A percentile compares a stretch with the other conserved stretches of the same genome.
These are phyloP conservation scores for Ormosia emarginata DNA, from an alignment of 306 rosid species.

Conservation along the genomic window DNA sequence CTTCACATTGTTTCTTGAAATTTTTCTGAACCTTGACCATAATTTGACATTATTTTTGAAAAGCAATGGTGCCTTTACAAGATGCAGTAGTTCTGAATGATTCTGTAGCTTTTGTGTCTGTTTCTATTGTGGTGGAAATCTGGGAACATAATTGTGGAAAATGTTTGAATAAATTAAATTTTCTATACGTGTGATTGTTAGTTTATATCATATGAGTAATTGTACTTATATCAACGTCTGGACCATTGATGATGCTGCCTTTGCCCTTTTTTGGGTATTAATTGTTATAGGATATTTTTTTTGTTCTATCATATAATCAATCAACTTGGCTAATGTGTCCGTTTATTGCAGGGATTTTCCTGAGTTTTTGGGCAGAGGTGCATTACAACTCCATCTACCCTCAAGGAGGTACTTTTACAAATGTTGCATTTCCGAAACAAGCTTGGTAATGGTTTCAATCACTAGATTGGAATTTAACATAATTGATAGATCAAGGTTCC, in stretches of 20 bases:
- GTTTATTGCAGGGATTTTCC: slow-evolving; percentile 56
- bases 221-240: not conserved
- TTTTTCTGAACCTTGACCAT: not conserved
- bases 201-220: not conserved
- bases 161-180: not conserved
- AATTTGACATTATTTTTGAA: not conserved
- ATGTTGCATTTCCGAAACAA: not conserved
- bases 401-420: slow-evolving; percentile 58
- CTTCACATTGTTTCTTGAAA: not conserved
- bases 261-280: not conserved
- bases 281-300: not conserved
- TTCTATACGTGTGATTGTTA: not conserved
- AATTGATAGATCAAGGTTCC: not conserved
- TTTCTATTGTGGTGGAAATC: not conserved
- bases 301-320: not conserved
- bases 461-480: not conserved
- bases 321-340: not conserved
- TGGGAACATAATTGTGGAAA: not conserved
- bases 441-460: not conserved
- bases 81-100: not conserved
- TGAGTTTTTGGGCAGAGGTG: slow-evolving; percentile 95
- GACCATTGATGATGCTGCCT: not conserved
- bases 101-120: not conserved
- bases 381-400: slow-evolving; percentile 85
- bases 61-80: not conserved